phyloP scores from a whole-genome alignment of 1,284 basidiomycete genomes.

The Retiboletus fuscus region DNA sequence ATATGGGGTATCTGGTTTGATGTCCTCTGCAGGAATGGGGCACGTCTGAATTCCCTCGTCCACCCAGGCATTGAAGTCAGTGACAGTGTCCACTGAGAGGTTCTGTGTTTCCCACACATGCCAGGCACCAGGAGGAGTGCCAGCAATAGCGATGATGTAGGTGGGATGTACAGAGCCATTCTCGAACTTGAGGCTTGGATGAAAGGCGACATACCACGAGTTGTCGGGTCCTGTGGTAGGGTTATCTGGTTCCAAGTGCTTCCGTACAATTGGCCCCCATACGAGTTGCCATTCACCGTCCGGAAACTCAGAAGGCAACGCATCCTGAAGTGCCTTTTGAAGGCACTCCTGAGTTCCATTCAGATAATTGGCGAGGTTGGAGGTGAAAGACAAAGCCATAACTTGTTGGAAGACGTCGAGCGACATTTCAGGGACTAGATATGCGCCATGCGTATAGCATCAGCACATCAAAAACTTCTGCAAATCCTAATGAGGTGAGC shows the following conservation, averaged over 20 bases:
- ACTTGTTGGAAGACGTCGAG: slow-evolving; percentile 39
- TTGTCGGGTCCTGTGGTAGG: slow-evolving; percentile 30
- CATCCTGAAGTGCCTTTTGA: slow-evolving; percentile 1
- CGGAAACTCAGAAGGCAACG: not conserved
- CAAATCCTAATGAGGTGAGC: not conserved
- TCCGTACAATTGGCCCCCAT: slow-evolving; percentile 39
- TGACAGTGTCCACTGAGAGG: slow-evolving; percentile 23
- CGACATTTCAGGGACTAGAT: slow-evolving; percentile 28
- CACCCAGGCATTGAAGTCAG: slow-evolving; percentile 33
- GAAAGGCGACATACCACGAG: slow-evolving; percentile 32
- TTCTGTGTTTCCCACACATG: slow-evolving; percentile 21
- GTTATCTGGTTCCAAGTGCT: slow-evolving; percentile 18
- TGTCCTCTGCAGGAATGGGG: not conserved
- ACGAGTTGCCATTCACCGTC: slow-evolving; percentile 23
- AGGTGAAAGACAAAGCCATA: slow-evolving; percentile 24
- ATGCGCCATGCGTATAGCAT: not conserved
- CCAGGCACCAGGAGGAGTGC: slow-evolving; percentile 16
- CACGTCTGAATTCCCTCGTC: not conserved
- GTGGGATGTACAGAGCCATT: slow-evolving; percentile 25
- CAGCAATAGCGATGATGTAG: slow-evolving; percentile 31
- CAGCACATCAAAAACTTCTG: not conserved
- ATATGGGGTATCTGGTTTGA: slow-evolving; percentile 5
- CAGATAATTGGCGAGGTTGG: slow-evolving; percentile 3
- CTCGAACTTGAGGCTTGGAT: slow-evolving; percentile 32
- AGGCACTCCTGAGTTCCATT: slow-evolving; percentile 15